These are phyloP conservation scores for Lactifluus subvellereus DNA, from an alignment of 768 basidiomycete species.

Conservation along the genomic window DNA sequence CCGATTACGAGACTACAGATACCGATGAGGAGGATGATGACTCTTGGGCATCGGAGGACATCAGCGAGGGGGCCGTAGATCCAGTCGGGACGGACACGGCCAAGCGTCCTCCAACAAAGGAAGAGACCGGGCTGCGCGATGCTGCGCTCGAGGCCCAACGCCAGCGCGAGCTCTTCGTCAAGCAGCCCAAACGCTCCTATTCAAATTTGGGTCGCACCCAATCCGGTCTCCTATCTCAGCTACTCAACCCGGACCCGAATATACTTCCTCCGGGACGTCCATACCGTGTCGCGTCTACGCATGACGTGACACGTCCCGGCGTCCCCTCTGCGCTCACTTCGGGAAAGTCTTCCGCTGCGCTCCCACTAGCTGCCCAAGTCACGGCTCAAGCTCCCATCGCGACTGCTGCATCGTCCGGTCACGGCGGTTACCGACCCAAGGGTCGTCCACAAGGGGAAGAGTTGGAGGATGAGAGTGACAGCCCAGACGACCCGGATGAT, in stretches of 20 bases:
- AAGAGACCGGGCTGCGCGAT: slow-evolving; percentile 35
- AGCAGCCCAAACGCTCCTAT: slow-evolving; percentile 62
- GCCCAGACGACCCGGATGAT: slow-evolving; percentile 47
- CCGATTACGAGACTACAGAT: slow-evolving; percentile 51
- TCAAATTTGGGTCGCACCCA: slow-evolving; percentile 48
- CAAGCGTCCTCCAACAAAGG: slow-evolving; percentile 25
- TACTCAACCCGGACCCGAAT: slow-evolving; percentile 66
- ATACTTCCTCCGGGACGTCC: slow-evolving; percentile 56
- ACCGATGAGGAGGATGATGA: slow-evolving; percentile 43
- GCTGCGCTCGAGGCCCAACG: slow-evolving; percentile 60
- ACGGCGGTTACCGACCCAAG: slow-evolving; percentile 52
- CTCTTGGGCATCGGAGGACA: slow-evolving; percentile 57
- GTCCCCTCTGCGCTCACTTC: slow-evolving; percentile 32
- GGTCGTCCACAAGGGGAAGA: slow-evolving; percentile 60
- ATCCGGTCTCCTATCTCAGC: slow-evolving; percentile 57
- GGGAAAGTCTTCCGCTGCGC: slow-evolving; percentile 54
- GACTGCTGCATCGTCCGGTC: neutral
- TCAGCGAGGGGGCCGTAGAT: slow-evolving; percentile 31
- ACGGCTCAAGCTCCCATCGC: slow-evolving; percentile 32
- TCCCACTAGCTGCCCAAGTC: slow-evolving; percentile 51
- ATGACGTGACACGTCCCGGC: slow-evolving; percentile 42
- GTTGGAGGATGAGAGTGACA: slow-evolving; percentile 57
- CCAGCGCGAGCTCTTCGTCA: slow-evolving; percentile 66
- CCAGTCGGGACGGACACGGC: slow-evolving; percentile 20
- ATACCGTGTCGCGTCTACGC: slow-evolving; percentile 46